phyloP scores from a whole-genome alignment of 1,284 basidiomycete species.

The Macrocystidia cucumis region DNA sequence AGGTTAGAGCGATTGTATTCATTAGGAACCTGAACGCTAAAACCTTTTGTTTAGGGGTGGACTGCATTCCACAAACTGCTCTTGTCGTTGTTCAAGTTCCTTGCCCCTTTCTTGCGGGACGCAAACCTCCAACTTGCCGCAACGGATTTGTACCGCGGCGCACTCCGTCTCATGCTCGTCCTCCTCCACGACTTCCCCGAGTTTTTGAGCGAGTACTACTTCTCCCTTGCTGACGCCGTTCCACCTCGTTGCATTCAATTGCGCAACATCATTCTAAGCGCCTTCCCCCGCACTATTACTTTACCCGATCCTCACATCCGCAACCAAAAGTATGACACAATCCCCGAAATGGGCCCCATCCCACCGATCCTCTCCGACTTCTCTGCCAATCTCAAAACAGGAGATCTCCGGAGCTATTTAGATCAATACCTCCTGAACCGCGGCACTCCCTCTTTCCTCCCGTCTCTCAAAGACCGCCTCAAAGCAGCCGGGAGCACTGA shows the following conservation, averaged over 20 bases:
- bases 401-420: slow-evolving; percentile 70
- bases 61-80: slow-evolving; percentile 93
- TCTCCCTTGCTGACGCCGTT: slow-evolving; percentile 89
- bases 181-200: slow-evolving; percentile 98
- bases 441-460: slow-evolving; percentile 61
- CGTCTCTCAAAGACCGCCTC: slow-evolving; percentile 76
- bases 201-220: slow-evolving; percentile 95
- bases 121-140: slow-evolving; percentile 77
- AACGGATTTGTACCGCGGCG: slow-evolving; percentile 90
- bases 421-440: slow-evolving; percentile 80
- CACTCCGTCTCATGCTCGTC: slow-evolving; percentile 86
- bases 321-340: slow-evolving; percentile 60
- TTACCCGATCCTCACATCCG: slow-evolving; percentile 88
- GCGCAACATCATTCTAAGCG: slow-evolving; percentile 93
- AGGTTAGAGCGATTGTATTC: slow-evolving; percentile 35
- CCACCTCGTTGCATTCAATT: slow-evolving; percentile 93
- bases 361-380: slow-evolving; percentile 92
- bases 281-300: slow-evolving; percentile 83
- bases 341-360: slow-evolving; percentile 85
- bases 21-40: slow-evolving; percentile 4
- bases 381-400: slow-evolving; percentile 69
- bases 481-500: slow-evolving; percentile 46
- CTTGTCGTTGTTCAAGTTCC: slow-evolving; percentile 89
- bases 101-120: slow-evolving; percentile 85
- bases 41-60: slow-evolving; percentile 62